A percentile compares a stretch with the other conserved stretches of the same genome.
These are phyloP conservation scores for Chytridium lagenaria DNA, from an alignment of 371 early-diverging fungal genomes.

Conservation along the genomic window DNA sequence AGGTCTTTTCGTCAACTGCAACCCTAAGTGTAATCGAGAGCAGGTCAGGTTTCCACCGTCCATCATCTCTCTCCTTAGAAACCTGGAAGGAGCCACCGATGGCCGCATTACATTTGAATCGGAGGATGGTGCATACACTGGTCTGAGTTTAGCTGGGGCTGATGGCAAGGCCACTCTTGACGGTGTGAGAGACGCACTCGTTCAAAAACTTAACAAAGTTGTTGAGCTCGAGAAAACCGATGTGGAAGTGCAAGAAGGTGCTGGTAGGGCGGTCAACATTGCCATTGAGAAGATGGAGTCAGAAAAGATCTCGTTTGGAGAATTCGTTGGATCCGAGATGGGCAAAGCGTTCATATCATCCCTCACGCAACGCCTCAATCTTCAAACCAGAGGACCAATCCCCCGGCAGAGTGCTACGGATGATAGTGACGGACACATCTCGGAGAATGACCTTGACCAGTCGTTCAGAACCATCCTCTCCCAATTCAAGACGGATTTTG, in stretches of 20 bases:
- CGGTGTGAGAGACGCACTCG: neutral
- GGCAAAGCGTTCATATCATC: neutral
- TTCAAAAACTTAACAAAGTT: neutral
- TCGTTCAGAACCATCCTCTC: neutral
- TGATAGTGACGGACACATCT: too few relatives aligned
- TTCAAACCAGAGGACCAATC: neutral
- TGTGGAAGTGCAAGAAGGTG: too few relatives aligned
- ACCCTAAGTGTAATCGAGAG: too few relatives aligned
- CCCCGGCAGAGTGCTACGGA: neutral
- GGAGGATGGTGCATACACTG: neutral
- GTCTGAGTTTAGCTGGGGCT: neutral
- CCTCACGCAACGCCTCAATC: neutral
- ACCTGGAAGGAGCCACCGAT: neutral
- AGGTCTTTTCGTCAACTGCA: too few relatives aligned
- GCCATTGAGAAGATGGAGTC: neutral
- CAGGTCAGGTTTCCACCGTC: neutral
- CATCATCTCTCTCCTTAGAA: neutral
- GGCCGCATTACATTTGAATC: neutral
- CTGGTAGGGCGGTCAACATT: too few relatives aligned
- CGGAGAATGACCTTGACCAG: neutral
- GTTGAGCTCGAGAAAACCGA: too few relatives aligned
- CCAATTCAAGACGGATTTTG: neutral
- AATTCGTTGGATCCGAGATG: neutral
- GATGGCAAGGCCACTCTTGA: neutral
- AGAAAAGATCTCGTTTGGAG: neutral